Evolutionary conservation across 2,329 filamentous ascomycete genomes (phyloP).

Genomic region (Rutstroemia sp.): DNA sequence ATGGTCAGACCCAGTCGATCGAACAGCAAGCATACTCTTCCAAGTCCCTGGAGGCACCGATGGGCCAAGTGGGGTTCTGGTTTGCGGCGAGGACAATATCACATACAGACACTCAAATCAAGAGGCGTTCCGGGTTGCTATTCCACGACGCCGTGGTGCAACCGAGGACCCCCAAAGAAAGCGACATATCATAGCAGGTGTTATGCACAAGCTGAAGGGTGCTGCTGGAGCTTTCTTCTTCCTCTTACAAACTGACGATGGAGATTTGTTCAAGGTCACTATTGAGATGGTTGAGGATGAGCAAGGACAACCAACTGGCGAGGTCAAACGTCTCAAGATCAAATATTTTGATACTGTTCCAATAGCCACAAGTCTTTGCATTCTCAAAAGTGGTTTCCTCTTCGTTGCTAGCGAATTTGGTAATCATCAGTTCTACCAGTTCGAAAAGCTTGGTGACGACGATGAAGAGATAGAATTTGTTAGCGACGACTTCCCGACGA

Average conservation of each 20-base stretch:
- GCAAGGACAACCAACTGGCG: constrained; percentile 68
- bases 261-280: constrained; percentile 95
- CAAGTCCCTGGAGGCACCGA: constrained; percentile 92
- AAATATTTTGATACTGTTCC: constrained; percentile 98
- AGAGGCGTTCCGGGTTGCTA: constrained; percentile 78
- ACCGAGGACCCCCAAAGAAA: constrained; percentile 91
- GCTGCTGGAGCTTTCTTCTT: constrained; percentile 89
- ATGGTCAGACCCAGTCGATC: constrained; percentile 91
- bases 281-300: constrained; percentile 84
- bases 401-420: constrained; percentile 90
- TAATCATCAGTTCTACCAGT: constrained; percentile 92
- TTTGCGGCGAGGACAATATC: constrained; percentile 90
- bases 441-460: constrained; percentile 93
- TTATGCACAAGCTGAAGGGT: constrained; percentile 93
- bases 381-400: constrained; percentile 91
- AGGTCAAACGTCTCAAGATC: constrained; percentile 78
- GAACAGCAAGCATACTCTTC: constrained; percentile 82
- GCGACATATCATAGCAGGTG: constrained; percentile 76
- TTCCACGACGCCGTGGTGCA: constrained; percentile 77
- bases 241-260: constrained; percentile 89
- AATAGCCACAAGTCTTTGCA: constrained; percentile 77
- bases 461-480: constrained; percentile 81
- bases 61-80: constrained; percentile 88
- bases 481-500: constrained; percentile 75
- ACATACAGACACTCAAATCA: constrained; percentile 97